Base-by-base conservation (phyloP, 805 yeast species). In the Metschnikowia borealis region DNA sequence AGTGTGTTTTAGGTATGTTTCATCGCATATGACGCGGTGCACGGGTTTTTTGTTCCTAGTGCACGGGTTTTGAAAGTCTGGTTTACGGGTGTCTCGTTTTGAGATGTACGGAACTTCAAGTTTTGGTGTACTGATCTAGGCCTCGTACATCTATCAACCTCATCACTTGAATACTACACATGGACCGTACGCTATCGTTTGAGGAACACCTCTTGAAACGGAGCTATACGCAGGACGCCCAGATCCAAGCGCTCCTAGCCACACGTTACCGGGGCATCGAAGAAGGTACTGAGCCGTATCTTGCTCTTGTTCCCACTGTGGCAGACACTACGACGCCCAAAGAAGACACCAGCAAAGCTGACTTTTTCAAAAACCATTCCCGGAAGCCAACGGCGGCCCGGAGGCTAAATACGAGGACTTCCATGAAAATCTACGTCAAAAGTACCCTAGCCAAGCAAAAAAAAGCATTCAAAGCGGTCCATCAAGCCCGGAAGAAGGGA, bases 151-250 rank as follows among this genome's bases (percentile, higher is more conserved):
- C 29, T 8, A 26, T 10, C 5, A 26, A 26, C 29, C 29, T 26
- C 39, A 20, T 37, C 39, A 20, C 11, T n/a, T 20, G 13, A 6
- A 8, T 8, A 26, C 29, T 8, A 26, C 29, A 26, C 46, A 77
- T 77, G 81, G 68, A 77, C 56, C 60, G 73, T 42, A 65, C 67
- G 33, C 69, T 72, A 45, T 63, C 71, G n/a, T 59, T 80, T 14
- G 85, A 80, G 55, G 71, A 62, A 46, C 74, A 70, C 39, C 62
- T 80, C 14, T 65, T 80, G 6, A 61, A 79, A 3, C 59, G 83
- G 52, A 70, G 80, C 35, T 75, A 69, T 48, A 69, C 65, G 49
- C 70, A 66, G 33, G 60, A 49, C 53, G 69, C 57, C 58, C 67
- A 67, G 46, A 70, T 79, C 8, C 59, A 67, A 31, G 69, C 74